Conservation (phyloP, 345 rosid genomes). For the Brassica cretica region DNA sequence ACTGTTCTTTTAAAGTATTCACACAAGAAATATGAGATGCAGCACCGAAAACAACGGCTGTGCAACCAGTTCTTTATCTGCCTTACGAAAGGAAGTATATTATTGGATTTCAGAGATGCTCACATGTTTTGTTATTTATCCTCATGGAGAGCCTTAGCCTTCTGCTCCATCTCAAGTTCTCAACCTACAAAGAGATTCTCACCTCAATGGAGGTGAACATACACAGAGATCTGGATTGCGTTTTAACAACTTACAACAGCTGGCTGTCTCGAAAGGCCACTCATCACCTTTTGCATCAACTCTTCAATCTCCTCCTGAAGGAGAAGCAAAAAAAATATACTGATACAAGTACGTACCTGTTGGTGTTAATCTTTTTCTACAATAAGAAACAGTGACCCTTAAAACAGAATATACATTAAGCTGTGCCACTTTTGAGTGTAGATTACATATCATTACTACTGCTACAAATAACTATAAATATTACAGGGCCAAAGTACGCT, state of each 20-base stretch:
- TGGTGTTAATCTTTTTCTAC: neutral
- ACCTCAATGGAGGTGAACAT: neutral
- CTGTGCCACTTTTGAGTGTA: neutral
- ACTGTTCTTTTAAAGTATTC: conserved; percentile 19
- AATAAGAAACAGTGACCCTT: neutral
- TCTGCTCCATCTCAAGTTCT: conserved; percentile 37
- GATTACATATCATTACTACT: neutral
- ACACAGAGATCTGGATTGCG: neutral
- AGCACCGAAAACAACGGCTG: neutral
- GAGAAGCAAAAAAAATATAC: too few relatives aligned
- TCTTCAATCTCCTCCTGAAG: conserved; percentile 33
- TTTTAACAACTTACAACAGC: conserved; percentile 33
- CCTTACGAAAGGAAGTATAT: neutral
- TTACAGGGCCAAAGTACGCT: conserved; percentile 63
- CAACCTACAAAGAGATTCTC: conserved; percentile 16
- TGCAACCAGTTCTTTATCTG: neutral
- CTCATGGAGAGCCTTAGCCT: conserved; percentile 34
- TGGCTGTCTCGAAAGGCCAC: conserved; percentile 33
- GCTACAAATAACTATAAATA: conserved; percentile 1
- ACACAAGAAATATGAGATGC: conserved; percentile 20
- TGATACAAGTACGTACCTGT: neutral
- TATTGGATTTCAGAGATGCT: conserved; percentile 10
- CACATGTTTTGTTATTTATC: conserved; percentile 38
- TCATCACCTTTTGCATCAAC: conserved; percentile 33
- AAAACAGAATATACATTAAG: neutral